phyloP scores from a whole-genome alignment of 495 filamentous ascomycete genomes.

The Aspergillus funiculosus region DNA sequence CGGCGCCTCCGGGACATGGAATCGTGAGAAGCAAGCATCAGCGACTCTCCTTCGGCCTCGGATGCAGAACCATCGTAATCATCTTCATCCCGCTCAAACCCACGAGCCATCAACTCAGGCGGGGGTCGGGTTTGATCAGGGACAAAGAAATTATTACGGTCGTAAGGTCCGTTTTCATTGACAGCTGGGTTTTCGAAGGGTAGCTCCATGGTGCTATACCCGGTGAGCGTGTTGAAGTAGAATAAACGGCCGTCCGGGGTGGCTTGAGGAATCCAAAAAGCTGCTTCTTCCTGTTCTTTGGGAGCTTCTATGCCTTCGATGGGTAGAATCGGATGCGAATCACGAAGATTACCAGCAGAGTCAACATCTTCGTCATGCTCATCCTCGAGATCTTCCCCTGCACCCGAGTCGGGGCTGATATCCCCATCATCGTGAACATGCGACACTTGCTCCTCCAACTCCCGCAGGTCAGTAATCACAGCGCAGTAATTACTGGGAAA shows the following conservation, averaged over 20 bases:
- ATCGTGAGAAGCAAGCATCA: conserved; percentile 55
- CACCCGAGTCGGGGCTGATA: conserved; percentile 50
- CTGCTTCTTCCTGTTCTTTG: conserved; percentile 76
- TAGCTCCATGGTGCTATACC: conserved; percentile 85
- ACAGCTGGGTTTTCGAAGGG: conserved; percentile 83
- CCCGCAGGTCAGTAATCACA: conserved; percentile 68
- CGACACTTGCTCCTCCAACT: conserved; percentile 41
- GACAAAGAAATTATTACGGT: conserved; percentile 80
- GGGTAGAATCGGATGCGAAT: conserved; percentile 54
- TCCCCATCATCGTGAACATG: conserved; percentile 46
- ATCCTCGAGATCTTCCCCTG: conserved; percentile 64
- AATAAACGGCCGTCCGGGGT: conserved; percentile 91
- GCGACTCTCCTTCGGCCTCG: conserved; percentile 68
- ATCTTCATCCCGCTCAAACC: conserved; percentile 75
- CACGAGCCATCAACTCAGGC: conserved; percentile 84
- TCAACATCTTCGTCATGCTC: conserved; percentile 63
- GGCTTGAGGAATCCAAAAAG: conserved; percentile 97
- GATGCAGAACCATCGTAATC: conserved; percentile 84
- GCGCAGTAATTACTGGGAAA: conserved; percentile 99
- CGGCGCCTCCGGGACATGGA: conserved; percentile 54
- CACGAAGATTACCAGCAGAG: conserved; percentile 52
- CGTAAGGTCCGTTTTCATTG: conserved; percentile 77
- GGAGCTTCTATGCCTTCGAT: conserved; percentile 58
- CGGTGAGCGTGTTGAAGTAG: conserved; percentile 96
- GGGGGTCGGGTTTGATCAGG: conserved; percentile 88